These are phyloP conservation scores for Myrmaecium sp. DNA, from an alignment of 2,329 filamentous ascomycete genomes.

Conservation along the genomic window DNA sequence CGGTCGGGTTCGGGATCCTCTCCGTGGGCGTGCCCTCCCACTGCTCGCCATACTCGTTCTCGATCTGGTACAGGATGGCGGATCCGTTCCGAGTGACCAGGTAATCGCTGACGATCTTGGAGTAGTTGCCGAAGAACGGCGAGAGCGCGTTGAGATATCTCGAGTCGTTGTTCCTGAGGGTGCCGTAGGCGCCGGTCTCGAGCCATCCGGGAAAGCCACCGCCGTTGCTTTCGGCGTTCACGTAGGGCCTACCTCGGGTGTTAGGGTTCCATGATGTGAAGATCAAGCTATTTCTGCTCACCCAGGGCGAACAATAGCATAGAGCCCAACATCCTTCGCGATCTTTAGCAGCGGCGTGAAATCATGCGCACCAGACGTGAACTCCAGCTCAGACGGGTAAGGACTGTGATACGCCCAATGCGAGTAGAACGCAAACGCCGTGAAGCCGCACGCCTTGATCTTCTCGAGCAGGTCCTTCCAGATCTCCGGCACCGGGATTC, in stretches of 20 bases:
- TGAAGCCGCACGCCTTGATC: conserved; percentile 34
- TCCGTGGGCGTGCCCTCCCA: conserved; percentile 16
- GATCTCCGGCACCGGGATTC: conserved; percentile 32
- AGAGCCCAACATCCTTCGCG: conserved; percentile 37
- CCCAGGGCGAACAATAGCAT: conserved; percentile 40
- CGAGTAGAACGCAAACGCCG: conserved; percentile 29
- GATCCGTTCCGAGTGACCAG: conserved; percentile 41
- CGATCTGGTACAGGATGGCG: conserved; percentile 39
- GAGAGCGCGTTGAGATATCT: conserved; percentile 37
- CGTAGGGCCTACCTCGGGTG: too few relatives aligned
- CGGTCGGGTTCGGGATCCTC: conserved; percentile 31
- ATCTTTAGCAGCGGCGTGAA: conserved; percentile 35
- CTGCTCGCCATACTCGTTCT: conserved; percentile 36
- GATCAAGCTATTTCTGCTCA: too few relatives aligned
- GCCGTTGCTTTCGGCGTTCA: conserved; percentile 46
- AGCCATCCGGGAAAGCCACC: conserved; percentile 47
- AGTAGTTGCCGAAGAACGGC: conserved; percentile 35
- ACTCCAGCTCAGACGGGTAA: conserved; percentile 30
- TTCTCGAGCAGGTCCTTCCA: conserved; percentile 36
- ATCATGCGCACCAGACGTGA: conserved; percentile 35
- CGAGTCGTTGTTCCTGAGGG: conserved; percentile 34
- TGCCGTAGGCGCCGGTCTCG: conserved; percentile 42
- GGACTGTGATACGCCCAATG: conserved; percentile 33
- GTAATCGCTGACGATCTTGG: conserved; percentile 33
- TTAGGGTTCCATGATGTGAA: too few relatives aligned